Percentiles rank a stretch among this genome's conserved stretches.
These are phyloP conservation scores for Amanita molliuscula DNA, from an alignment of 768 basidiomycete species.

Conservation along the genomic window DNA sequence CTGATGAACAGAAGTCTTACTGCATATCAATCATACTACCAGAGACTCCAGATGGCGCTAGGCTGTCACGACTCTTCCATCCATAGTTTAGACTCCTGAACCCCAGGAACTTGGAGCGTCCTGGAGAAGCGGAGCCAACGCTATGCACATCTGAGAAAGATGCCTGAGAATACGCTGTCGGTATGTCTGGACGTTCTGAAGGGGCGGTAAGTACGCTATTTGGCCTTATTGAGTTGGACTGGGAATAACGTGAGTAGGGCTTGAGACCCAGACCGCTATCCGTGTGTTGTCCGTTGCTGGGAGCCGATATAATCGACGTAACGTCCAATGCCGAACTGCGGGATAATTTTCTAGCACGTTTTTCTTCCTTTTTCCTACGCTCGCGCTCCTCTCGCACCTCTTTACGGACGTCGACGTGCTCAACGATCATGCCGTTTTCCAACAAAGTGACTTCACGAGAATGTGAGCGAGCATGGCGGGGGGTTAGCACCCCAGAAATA, in stretches of 20 bases:
- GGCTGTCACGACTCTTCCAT: slow-evolving; percentile 73
- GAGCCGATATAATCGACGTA: slow-evolving; percentile 60
- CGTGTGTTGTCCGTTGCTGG: slow-evolving; percentile 41
- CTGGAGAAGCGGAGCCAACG: slow-evolving; percentile 53
- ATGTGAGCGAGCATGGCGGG: slow-evolving; percentile 35
- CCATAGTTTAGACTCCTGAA: slow-evolving; percentile 60
- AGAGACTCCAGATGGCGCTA: slow-evolving; percentile 71
- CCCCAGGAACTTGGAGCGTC: slow-evolving; percentile 70
- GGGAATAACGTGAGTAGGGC: slow-evolving; percentile 54
- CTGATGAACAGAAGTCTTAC: slow-evolving; percentile 30
- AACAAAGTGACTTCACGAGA: slow-evolving; percentile 72
- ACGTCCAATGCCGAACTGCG: slow-evolving; percentile 63
- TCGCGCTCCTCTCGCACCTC: slow-evolving; percentile 73
- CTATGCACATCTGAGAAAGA: slow-evolving; percentile 79
- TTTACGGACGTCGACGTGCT: slow-evolving; percentile 73
- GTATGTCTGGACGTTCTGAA: slow-evolving; percentile 49
- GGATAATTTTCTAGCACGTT: slow-evolving; percentile 64
- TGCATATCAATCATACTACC: slow-evolving; percentile 94
- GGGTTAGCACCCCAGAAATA: slow-evolving; percentile 21
- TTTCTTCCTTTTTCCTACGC: slow-evolving; percentile 59
- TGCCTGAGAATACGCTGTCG: slow-evolving; percentile 63
- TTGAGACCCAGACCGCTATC: slow-evolving; percentile 49
- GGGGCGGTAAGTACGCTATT: slow-evolving; percentile 52
- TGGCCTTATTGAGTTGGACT: slow-evolving; percentile 41
- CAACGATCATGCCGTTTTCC: slow-evolving; percentile 84